Conservation (phyloP, 768 basidiomycete genomes). For the Tubosaeta sp. region DNA sequence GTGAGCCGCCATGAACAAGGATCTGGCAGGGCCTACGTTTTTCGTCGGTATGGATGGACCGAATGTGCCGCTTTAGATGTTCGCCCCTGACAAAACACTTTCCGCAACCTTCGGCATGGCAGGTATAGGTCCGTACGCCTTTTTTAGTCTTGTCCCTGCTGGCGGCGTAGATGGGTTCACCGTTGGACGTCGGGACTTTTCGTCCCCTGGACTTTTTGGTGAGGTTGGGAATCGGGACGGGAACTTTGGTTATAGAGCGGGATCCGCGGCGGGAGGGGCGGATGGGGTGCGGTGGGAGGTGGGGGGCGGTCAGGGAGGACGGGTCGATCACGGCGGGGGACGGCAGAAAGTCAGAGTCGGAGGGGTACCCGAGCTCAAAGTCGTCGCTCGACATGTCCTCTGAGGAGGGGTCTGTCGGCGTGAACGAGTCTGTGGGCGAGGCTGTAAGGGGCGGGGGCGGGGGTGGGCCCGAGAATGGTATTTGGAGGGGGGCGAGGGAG, state of each 20-base stretch:
- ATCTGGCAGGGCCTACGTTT: slow-evolving; percentile 56
- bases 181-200: slow-evolving; percentile 40
- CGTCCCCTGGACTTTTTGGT: slow-evolving; percentile 48
- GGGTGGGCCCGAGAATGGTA: slow-evolving; percentile 1
- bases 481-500: neutral
- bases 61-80: slow-evolving; percentile 77
- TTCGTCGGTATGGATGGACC: slow-evolving; percentile 78
- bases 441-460: neutral
- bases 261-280: slow-evolving; percentile 21
- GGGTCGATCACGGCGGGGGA: slow-evolving; percentile 13
- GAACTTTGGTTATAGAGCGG: slow-evolving; percentile 28
- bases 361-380: neutral
- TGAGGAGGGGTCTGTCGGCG: neutral
- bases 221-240: slow-evolving; percentile 46
- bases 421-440: slow-evolving; percentile 3
- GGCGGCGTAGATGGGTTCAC: slow-evolving; percentile 18
- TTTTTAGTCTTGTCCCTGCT: slow-evolving; percentile 32
- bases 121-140: slow-evolving; percentile 51
- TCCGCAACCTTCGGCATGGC: slow-evolving; percentile 66
- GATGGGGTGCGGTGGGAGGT: neutral
- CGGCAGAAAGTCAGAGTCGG: slow-evolving; percentile 21
- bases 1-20: neutral
- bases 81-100: slow-evolving; percentile 79
- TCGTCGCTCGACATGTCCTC: slow-evolving; percentile 21
- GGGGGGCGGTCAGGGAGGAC: neutral